Base-by-base conservation (phyloP, 2,329 filamentous ascomycete genomes). In the Graphilbum fragrans region DNA sequence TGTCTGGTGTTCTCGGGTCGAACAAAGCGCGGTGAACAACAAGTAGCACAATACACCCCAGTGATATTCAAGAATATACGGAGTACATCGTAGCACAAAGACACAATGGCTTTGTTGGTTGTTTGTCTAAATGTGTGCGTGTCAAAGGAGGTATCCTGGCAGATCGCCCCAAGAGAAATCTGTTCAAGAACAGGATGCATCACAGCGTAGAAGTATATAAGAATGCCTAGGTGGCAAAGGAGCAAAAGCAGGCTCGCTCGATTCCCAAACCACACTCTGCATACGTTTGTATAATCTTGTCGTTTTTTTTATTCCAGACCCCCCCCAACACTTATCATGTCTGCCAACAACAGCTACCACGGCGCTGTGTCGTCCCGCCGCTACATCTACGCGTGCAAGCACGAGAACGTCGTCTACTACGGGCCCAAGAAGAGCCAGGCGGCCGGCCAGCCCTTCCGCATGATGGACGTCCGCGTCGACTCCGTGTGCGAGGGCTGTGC, bases 1-100 rank as follows among this genome's bases (percentile, higher is more conserved):
- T 54, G 8, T 45, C 46, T 2, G 31, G 37, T 5, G 34, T 49
- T 3, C 17, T 50, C 17, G 43, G 36, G 11, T 37, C 17, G 21
- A 8, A 17, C 19, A 16, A 17, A 17, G 14, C 7, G 17, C 4
- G 14, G 3, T 6, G n/a, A 34, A 8, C n/a, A 5, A 17, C n/a
- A 34, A 8, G 17, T 14, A 18, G 4, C 8, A 34, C 14, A 34
- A 34, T 8, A 19, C 7, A 29, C 25, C 14, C 25, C 14, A 14
- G 8, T 14, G 14, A 29, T 14, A 8, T 29, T 8, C 25, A 29
- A 8, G 14, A 14, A 29, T 14, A 29, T 29, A n/a, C n/a, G n/a
- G n/a, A n/a, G 29, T 7, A 27, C 23, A 27, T 7, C 7, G 23
- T 27, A 12, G 23, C 29, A 32, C 9, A 32, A n/a, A 29, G 14